Base-by-base conservation (phyloP, 2,329 filamentous ascomycete genomes). In the Mycosphaerella sp. region DNA sequence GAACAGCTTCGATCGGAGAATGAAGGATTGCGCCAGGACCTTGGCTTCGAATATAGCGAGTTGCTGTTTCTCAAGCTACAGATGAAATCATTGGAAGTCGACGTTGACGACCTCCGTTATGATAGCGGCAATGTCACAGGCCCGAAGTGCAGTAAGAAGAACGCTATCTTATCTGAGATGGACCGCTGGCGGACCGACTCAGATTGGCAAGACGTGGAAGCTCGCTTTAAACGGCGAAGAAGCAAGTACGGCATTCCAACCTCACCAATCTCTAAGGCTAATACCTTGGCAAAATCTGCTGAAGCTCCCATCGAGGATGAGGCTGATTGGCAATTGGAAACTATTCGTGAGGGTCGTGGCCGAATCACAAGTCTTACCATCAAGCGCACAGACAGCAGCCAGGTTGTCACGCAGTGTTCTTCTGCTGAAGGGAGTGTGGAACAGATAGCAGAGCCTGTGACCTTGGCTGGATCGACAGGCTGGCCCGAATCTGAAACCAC, bases 11-110 rank as follows among this genome's bases (percentile, higher is more conserved):
- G 64, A 25, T 62, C 65, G 9, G 67, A 70, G 55, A 71, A 71
- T 46, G 68, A 70, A 44, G 59, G 59, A 9, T 56, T 72, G 42
- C 62, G 64, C 37, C 57, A 62, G 2, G 68, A 70, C 48, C 58
- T 71, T 14, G 66, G 63, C 25, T 67, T 69, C 55, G 68, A 70
- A 45, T 65, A 70, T 49, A 66, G 63, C 44, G 68, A 71, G 49
- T 59, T 71, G 16, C 60, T 71, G 34, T 70, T 66, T 46, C 54
- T 72, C 39, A 68, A 70, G 58, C 53, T 71, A 28, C 69, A 71
- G 53, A 59, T 71, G 42, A 67, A 68, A 54, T 63, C 64, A 4
- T 46, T 71, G 16, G 68, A 71, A 44, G 56, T 65, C 2, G 65
- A 68, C 41, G 61, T 65, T 7, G 60, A 59, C 21, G 57, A 58